These are phyloP conservation scores for Maudiozyma humilis DNA, from an alignment of 1,139 yeast genomes.

Conservation along the genomic window DNA sequence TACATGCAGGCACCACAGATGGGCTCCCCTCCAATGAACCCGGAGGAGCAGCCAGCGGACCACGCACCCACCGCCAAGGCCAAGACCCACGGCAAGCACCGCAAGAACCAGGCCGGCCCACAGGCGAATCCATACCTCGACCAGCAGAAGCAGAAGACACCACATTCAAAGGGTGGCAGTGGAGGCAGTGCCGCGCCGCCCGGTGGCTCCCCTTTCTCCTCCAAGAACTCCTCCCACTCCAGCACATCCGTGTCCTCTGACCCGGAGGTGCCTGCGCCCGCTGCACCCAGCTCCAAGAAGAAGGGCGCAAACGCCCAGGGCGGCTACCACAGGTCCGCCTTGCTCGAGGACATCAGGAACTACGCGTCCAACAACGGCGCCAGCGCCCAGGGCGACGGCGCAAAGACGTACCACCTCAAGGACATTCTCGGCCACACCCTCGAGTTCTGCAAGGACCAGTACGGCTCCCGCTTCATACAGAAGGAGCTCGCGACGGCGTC, in stretches of 20 bases:
- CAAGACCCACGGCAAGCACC: constrained; percentile 1
- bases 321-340: constrained; percentile 61
- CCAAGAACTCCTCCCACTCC: constrained; percentile 3
- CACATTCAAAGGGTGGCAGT: background rate
- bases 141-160: background rate
- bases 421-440: constrained; percentile 83
- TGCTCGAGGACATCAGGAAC: constrained; percentile 78
- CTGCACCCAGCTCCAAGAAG: background rate
- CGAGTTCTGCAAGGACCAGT: constrained; percentile 93
- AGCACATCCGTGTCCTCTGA: background rate
- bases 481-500: constrained; percentile 65
- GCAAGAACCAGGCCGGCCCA: constrained; percentile 5
- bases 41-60: constrained; percentile 3
- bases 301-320: constrained; percentile 8
- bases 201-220: constrained; percentile 1
- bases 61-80: constrained; percentile 4
- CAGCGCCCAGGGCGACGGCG: constrained; percentile 39
- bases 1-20: constrained; percentile 5
- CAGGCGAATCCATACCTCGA: constrained; percentile 14
- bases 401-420: constrained; percentile 52
- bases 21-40: constrained; percentile 4
- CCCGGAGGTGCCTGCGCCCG: background rate
- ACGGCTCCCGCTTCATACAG: constrained; percentile 93
- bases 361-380: constrained; percentile 5
- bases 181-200: background rate